phyloP scores from a whole-genome alignment of 768 basidiomycete species.

The Clavaria fumosa region DNA sequence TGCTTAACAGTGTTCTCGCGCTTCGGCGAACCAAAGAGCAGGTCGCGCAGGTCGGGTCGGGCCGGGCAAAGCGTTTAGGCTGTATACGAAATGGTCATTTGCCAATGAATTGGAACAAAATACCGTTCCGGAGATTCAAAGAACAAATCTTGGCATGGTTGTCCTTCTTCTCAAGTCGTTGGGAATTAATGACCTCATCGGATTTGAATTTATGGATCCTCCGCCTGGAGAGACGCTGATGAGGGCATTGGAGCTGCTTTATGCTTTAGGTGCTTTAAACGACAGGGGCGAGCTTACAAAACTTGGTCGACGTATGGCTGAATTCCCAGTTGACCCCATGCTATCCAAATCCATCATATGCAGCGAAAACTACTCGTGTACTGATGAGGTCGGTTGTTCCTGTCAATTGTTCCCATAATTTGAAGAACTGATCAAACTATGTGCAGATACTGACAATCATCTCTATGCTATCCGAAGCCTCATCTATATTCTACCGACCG shows the following conservation, averaged over 20 bases:
- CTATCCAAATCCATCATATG: constrained; percentile 91
- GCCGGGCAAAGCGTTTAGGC: constrained; percentile 93
- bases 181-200: constrained; percentile 96
- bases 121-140: constrained; percentile 95
- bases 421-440: not conserved
- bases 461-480: constrained; percentile 91
- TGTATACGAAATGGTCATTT: constrained; percentile 98
- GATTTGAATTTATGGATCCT: constrained; percentile 97
- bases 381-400: constrained; percentile 65
- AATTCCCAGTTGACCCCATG: constrained; percentile 98
- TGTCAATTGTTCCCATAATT: not conserved
- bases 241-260: constrained; percentile 82
- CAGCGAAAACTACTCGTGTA: constrained; percentile 86
- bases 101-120: constrained; percentile 92
- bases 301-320: constrained; percentile 92
- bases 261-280: constrained; percentile 91
- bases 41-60: constrained; percentile 97
- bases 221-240: constrained; percentile 97
- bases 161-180: constrained; percentile 90
- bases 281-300: constrained; percentile 96
- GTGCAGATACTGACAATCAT: constrained; percentile 85
- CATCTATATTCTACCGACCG: constrained; percentile 89
- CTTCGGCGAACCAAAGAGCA: constrained; percentile 93
- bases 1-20: constrained; percentile 67
- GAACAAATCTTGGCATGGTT: constrained; percentile 95